Conservation (phyloP, 148 eudicot genomes). For the Vaccinium macrocarpon region DNA sequence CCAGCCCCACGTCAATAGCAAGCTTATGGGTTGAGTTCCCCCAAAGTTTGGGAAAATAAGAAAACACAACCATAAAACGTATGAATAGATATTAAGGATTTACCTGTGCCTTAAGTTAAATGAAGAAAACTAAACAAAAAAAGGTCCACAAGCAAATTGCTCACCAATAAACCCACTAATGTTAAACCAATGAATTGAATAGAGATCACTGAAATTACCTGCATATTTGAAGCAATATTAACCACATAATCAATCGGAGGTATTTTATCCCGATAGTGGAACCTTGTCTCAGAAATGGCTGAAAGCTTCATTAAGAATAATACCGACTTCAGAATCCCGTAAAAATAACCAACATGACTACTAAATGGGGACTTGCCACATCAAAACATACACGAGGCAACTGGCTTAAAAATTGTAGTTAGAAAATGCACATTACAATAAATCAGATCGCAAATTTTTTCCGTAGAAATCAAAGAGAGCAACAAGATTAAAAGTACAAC, state of each 20-base stretch:
- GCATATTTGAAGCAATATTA: background rate
- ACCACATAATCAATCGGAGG: background rate
- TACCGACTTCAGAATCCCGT: background rate
- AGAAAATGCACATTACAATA: background rate
- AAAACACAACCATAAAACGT: background rate
- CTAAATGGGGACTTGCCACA: background rate
- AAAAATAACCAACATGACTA: background rate
- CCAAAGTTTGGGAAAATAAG: background rate
- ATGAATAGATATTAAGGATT: background rate
- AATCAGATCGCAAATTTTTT: background rate
- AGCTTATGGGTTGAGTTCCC: background rate
- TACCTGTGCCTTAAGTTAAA: background rate
- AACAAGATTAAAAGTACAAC: background rate
- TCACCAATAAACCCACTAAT: background rate
- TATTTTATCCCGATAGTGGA: conserved; percentile 2
- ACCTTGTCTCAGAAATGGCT: background rate
- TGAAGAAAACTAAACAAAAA: background rate
- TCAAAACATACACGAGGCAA: background rate
- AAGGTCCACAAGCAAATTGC: background rate
- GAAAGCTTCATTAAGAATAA: conserved; percentile 5
- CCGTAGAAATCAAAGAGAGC: too few relatives aligned
- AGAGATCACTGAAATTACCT: background rate
- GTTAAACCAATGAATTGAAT: background rate
- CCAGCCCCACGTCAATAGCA: background rate
- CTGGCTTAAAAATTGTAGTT: background rate